phyloP scores from a whole-genome alignment of 345 rosid genomes.

The Populus davidiana region DNA sequence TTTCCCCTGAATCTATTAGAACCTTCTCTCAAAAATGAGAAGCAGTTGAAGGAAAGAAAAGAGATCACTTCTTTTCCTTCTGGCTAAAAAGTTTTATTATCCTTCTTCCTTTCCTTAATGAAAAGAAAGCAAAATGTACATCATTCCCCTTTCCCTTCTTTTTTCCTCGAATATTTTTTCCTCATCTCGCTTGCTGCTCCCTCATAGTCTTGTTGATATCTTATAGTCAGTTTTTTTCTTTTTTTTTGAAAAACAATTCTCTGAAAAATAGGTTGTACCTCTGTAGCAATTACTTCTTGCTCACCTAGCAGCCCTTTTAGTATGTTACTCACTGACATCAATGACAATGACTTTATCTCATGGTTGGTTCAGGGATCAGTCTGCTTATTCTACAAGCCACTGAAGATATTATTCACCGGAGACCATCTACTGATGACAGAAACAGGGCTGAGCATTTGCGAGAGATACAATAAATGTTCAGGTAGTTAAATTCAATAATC shows the following conservation, averaged over 20 bases:
- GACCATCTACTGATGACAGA: constrained; percentile 36
- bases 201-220: not conserved
- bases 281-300: not conserved
- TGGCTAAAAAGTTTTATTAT: not conserved
- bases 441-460: constrained; percentile 30
- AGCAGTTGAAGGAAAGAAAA: not conserved
- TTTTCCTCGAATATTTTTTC: not conserved
- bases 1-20: not conserved
- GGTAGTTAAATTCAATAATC: constrained; percentile 17
- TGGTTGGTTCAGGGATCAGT: constrained; percentile 33
- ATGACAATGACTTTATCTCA: not conserved
- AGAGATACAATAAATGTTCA: constrained; percentile 29
- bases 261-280: not conserved
- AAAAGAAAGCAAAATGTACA: not conserved
- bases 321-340: not conserved
- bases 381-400: constrained; percentile 35
- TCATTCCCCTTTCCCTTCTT: not conserved
- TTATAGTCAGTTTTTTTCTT: not conserved
- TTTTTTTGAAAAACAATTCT: not conserved
- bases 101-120: not conserved
- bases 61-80: not conserved
- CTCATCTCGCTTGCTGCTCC: not conserved
- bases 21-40: not conserved
- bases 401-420: constrained; percentile 33
- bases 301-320: not conserved